Base-by-base conservation (phyloP, 225 moss, liverwort and hornwort species). In the Lunularia cruciata region DNA sequence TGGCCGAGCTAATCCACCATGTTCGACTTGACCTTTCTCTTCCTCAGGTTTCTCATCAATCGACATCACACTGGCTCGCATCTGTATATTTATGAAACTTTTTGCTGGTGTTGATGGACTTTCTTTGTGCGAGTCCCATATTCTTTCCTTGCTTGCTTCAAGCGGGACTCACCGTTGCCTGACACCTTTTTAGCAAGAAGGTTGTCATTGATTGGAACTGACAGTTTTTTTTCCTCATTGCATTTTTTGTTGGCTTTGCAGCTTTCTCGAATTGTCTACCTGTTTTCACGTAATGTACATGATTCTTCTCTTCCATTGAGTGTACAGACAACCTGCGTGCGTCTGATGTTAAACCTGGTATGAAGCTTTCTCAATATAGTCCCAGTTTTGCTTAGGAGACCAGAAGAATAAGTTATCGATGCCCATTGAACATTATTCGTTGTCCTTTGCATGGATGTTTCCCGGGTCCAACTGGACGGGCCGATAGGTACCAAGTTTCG, bases 261-360 rank as follows among this genome's bases (percentile, higher is more conserved):
- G 98, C 91, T 98, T 47, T 98, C 93, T 48, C 88, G 93, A 72
- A 91, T 98, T 71, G 98, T 98, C 19, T 98, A 98, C 76, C 80
- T 98, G 25, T 98, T 98, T 78, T 98, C 98, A 53, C 86, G 98
- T 40, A 98, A 98, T 68, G 93, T 98, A 31, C 98, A 98, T 58
- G 98, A 98, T 79, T 93, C 98, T 33, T 98, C 98, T 72, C 89
- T 98, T 61, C 98, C 98, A 65, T 86, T 93, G 25, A 93, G 98
- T 84, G 98, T 98, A 58, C 98, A 98, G 83, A 98, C 98, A 69
- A 98, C 98, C 16, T 98, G 98, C 60, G 98, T 98, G 47, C 98
- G 98, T 38, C 98, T 99, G 46, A 99, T 93, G 93, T 79, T 99
- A 62, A 99, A 99, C 73, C 81, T 99, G 98, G 98, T 99, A 87